Base-by-base conservation (phyloP, 2,329 filamentous ascomycete species). In the Phyllosticta paracitricarpa region DNA sequence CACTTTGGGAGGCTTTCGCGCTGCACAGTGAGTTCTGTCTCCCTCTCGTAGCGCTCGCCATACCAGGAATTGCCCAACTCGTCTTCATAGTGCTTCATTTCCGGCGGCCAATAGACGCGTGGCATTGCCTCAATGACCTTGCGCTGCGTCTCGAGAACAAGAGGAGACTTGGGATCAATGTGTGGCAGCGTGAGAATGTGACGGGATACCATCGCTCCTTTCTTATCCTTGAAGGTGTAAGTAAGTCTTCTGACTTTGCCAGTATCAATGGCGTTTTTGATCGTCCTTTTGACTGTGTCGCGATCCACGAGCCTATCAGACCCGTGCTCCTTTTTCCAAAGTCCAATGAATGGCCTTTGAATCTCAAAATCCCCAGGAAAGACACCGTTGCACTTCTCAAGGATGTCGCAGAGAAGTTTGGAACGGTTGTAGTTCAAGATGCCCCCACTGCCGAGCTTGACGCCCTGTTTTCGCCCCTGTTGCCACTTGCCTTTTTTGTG, bases 341-440 rank as follows among this genome's bases (percentile, higher is more conserved):
- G 71, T 2, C 78, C 77, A 14, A 76, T 72, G 64, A 84, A 84
- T 8, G 83, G 79, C 64, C 78, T 76, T 69, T 76, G 78, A n/a
- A 85, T 75, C 64, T 84, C 82, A 54, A 74, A 74, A 25, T 81
- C 78, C 48, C 80, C 76, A 2, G 83, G 82, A 59, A 81, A 84
- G 2, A 81, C 78, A 7, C 84, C 84, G 54, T 77, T 76, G 60
- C 79, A 80, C 56, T 77, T 75, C 54, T 81, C 73, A 12, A 86
- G 67, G 51, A 86, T 79, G 26, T 83, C 77, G 67, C 82, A 70
- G 3, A 86, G 72, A 30, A 85, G 79, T 19, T 77, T 77, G 58
- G 73, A 76, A 30, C 81, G 76, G 52, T 62, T 58, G 51, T 78
- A 69, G 54, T 77, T 67, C 24, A 71, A 72, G 51, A 81, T 69